These are phyloP conservation scores for Citrus sinensis DNA, from an alignment of 345 rosid species.

Conservation along the genomic window DNA sequence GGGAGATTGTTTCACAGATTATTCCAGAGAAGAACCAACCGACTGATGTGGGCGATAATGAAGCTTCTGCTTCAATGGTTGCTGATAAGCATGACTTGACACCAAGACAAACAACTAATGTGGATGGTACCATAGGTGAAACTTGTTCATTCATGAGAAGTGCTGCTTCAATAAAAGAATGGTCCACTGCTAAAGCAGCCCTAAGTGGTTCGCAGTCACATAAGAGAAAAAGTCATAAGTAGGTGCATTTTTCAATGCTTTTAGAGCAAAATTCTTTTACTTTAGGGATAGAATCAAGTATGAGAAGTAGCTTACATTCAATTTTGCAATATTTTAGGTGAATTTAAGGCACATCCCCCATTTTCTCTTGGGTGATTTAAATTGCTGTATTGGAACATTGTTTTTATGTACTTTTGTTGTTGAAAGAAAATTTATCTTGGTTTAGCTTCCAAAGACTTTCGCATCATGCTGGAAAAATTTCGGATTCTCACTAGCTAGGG, in stretches of 20 bases:
- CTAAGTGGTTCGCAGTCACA: slow-evolving; percentile 42
- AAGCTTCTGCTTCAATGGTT: slow-evolving; percentile 16
- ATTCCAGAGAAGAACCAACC: slow-evolving; percentile 18
- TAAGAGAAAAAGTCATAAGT: slow-evolving; percentile 39
- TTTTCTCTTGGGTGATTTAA: background rate
- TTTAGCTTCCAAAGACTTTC: background rate
- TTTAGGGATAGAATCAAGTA: background rate
- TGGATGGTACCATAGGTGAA: slow-evolving; percentile 34
- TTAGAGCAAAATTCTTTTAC: no score
- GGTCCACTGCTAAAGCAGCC: slow-evolving; percentile 65
- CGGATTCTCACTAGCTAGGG: background rate
- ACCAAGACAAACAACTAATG: slow-evolving; percentile 8
- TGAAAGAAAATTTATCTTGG: background rate
- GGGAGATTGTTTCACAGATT: slow-evolving; percentile 8
- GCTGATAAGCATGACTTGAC: slow-evolving; percentile 20
- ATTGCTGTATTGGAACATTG: background rate
- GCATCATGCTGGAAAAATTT: background rate
- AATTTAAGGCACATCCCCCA: background rate
- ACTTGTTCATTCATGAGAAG: slow-evolving; percentile 75
- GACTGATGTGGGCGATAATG: slow-evolving; percentile 7
- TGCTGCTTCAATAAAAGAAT: slow-evolving; percentile 65
- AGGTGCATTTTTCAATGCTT: background rate
- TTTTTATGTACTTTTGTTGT: background rate
- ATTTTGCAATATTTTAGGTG: background rate
- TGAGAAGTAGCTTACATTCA: background rate